These are phyloP conservation scores for Colletotrichum lini DNA, from an alignment of 2,329 filamentous ascomycete genomes.

Conservation along the genomic window DNA sequence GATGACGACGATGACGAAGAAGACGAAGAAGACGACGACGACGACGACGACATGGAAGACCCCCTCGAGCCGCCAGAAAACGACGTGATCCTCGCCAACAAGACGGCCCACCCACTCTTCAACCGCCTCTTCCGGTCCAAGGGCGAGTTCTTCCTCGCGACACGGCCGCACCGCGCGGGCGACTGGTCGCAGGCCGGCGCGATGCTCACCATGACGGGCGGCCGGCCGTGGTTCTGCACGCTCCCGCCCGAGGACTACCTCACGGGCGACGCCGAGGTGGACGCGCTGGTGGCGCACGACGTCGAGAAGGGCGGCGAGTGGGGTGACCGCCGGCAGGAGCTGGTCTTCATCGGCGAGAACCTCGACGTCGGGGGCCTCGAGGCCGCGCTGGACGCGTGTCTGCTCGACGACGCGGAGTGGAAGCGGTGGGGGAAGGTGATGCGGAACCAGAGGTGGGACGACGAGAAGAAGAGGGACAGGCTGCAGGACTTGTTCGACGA, in stretches of 20 bases:
- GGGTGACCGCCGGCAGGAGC: constrained; percentile 79
- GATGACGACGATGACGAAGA: constrained; percentile 51
- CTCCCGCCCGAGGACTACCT: constrained; percentile 65
- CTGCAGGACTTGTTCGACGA: constrained; percentile 70
- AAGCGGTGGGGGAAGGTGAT: constrained; percentile 67
- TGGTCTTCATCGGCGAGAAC: constrained; percentile 81
- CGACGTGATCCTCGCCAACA: constrained; percentile 66
- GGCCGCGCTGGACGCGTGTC: constrained; percentile 69
- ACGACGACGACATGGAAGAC: constrained; percentile 46
- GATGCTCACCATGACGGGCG: constrained; percentile 73
- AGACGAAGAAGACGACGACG: constrained; percentile 45
- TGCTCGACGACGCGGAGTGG: constrained; percentile 74
- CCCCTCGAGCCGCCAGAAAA: constrained; percentile 54
- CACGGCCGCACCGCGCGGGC: constrained; percentile 67
- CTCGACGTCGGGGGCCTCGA: constrained; percentile 68
- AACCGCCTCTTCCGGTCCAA: constrained; percentile 73
- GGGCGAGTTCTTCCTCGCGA: constrained; percentile 73
- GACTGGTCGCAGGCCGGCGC: constrained; percentile 76
- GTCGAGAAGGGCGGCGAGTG: constrained; percentile 70
- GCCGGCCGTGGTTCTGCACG: constrained; percentile 72
- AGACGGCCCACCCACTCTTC: constrained; percentile 67
- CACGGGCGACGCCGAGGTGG: constrained; percentile 63
- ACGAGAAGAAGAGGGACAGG: constrained; percentile 60
- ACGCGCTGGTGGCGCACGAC: constrained; percentile 64
- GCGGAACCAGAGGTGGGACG: constrained; percentile 54